Evolutionary conservation across 2,329 filamentous ascomycete species (phyloP).

Genomic region (Botryotinia calthae): DNA sequence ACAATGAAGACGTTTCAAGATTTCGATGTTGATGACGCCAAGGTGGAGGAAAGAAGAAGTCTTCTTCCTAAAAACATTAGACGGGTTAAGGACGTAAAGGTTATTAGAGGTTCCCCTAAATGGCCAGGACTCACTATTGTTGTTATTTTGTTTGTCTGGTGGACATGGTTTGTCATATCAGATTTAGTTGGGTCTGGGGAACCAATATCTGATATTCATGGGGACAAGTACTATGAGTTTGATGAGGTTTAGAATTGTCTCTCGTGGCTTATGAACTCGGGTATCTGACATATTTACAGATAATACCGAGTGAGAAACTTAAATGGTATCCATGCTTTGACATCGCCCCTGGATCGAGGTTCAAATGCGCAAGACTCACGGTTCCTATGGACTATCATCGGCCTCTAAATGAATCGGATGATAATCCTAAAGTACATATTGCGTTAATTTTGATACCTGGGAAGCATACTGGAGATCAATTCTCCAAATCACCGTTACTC

Average conservation of each 20-base stretch:
- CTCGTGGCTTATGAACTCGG: not conserved
- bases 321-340: conserved; percentile 46
- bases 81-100: not conserved
- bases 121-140: conserved; percentile 19
- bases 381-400: conserved; percentile 49
- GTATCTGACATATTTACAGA: conserved; percentile 34
- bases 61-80: conserved; percentile 14
- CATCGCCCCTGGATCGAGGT: conserved; percentile 11
- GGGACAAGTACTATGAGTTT: conserved; percentile 10
- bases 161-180: conserved; percentile 17
- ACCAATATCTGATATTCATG: not conserved
- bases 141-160: conserved; percentile 19
- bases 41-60: conserved; percentile 15
- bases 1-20: conserved; percentile 9
- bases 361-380: conserved; percentile 46
- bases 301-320: conserved; percentile 46
- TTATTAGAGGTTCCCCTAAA: not conserved
- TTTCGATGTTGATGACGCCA: conserved; percentile 17
- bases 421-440: conserved; percentile 35
- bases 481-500: conserved; percentile 43
- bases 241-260: not conserved
- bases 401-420: conserved; percentile 40
- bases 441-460: conserved; percentile 33
- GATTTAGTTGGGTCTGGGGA: not conserved
- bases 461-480: conserved; percentile 28